These are phyloP conservation scores for Pythium phragmitis DNA, from an alignment of 352 stramenopile genomes.

Conservation along the genomic window DNA sequence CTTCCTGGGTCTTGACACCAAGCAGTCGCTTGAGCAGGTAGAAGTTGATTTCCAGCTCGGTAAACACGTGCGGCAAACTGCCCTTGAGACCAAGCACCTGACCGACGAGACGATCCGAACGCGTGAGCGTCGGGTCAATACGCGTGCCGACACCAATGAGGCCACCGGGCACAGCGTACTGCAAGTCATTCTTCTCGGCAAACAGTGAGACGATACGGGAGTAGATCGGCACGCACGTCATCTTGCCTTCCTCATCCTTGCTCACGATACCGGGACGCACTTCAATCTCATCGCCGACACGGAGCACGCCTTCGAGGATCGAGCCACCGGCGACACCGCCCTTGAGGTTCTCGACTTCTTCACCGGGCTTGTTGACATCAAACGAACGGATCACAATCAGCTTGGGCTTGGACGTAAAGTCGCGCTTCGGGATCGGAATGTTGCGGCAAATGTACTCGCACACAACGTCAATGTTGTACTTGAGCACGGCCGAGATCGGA, in stretches of 20 bases:
- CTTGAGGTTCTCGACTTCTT: conserved; percentile 98
- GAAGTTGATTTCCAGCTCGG: conserved; percentile 99
- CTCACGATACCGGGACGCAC: conserved; percentile 98
- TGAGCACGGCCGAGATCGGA: conserved; percentile 98
- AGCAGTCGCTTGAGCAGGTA: conserved; percentile 99
- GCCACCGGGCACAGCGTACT: conserved; percentile 98
- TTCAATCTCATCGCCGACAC: conserved; percentile 98
- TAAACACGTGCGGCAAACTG: conserved; percentile 98
- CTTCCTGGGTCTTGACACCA: conserved; percentile 98
- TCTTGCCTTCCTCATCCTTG: conserved; percentile 96
- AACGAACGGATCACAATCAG: conserved; percentile 99
- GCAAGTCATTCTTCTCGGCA: conserved; percentile 99
- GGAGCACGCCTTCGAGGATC: conserved; percentile 96
- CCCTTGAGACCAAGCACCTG: conserved; percentile 97
- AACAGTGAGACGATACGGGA: conserved; percentile 96
- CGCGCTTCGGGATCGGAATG: conserved; percentile 97
- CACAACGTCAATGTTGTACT: conserved; percentile 99
- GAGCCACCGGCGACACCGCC: conserved; percentile 91
- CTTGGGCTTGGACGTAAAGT: conserved; percentile 98
- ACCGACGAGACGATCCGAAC: conserved; percentile 98
- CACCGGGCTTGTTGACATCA: conserved; percentile 99
- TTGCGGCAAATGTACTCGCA: conserved; percentile 99
- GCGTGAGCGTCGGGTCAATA: conserved; percentile 99
- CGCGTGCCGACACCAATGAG: conserved; percentile 99
- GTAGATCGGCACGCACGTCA: conserved; percentile 94